Conservation (phyloP, 345 rosid genomes). For the Euphorbia peplus region DNA sequence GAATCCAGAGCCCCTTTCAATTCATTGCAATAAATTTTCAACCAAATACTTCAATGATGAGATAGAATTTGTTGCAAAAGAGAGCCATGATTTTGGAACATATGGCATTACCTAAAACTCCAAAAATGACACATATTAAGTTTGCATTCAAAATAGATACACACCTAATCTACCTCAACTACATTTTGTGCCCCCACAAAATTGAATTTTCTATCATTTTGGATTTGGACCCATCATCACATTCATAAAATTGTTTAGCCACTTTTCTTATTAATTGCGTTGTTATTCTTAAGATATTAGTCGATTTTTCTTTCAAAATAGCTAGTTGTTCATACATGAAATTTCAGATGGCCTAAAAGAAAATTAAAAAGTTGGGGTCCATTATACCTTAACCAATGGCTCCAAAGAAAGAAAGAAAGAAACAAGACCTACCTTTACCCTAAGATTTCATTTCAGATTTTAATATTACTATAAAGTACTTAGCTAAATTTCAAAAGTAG, state of each 20-base stretch:
- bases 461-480: not conserved
- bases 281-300: too few species aligned
- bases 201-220: not conserved
- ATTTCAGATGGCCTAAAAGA: too few species aligned
- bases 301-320: not conserved
- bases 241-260: too few species aligned
- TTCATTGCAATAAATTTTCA: too few species aligned
- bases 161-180: constrained; percentile 15
- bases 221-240: too few species aligned
- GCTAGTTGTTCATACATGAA: too few species aligned
- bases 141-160: not conserved
- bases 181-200: not conserved
- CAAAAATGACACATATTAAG: not conserved
- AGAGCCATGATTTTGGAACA: too few species aligned
- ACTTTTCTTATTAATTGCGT: too few species aligned
- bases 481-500: not conserved
- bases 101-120: not conserved
- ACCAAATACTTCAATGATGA: too few species aligned
- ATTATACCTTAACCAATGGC: not conserved
- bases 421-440: not conserved
- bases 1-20: too few species aligned
- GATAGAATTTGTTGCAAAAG: too few species aligned
- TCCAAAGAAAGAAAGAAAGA: not conserved
- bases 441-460: not conserved
- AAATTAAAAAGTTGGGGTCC: not conserved